Evolutionary conservation across 1,139 yeast species (phyloP), one percentile per base, ranked within the genome.

Genomic region (Lodderomyces metapsilosis): DNA sequence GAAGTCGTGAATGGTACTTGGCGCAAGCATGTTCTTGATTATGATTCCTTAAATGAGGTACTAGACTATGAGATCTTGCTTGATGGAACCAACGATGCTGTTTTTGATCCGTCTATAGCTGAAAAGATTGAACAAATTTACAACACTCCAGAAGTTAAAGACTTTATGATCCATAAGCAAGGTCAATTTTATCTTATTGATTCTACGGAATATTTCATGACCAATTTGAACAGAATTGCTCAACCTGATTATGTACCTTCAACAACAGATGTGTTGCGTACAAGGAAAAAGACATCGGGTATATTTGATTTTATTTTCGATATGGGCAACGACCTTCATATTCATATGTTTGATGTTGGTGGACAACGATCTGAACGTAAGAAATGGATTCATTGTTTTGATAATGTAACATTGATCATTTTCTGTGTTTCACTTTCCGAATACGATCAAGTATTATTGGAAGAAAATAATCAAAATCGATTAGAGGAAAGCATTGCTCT

Each of bases 351-450:
- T 58, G 97, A 89, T 61, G 96, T 89, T 38, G 97, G 97, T 48
- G 97, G 97, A 1, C 97, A 89, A 64, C 71, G 97, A 53, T 82
- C 92, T 1, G 97, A 89, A 65, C 80, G 97, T 41, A 88, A 88
- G 57, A 89, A 89, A 61, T 89, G 97, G 97, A 89, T 89, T 51
- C 95, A 89, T 62, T 89, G 96, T 58, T 89, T 89, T 56, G 96
- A 89, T 62, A 88, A 89, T 54, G 97, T 89, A 25, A 86, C 96
- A 0, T 71, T 87, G 39, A 86, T 89, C 38, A 88, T 89, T 44
- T 89, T 88, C 60, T 88, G 96, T 62, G 96, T 88, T 16, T 91
- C 97, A 0, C 66, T 89, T 40, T 83, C 92, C 2, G 97, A 89
- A 60, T 89, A 89, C 56, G 96, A 89, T 62, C 96, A 88, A 62